Percentiles rank a stretch among this genome's conserved stretches.
Conservation (phyloP, 495 filamentous ascomycete species). For the Achaetomiella virescens region DNA sequence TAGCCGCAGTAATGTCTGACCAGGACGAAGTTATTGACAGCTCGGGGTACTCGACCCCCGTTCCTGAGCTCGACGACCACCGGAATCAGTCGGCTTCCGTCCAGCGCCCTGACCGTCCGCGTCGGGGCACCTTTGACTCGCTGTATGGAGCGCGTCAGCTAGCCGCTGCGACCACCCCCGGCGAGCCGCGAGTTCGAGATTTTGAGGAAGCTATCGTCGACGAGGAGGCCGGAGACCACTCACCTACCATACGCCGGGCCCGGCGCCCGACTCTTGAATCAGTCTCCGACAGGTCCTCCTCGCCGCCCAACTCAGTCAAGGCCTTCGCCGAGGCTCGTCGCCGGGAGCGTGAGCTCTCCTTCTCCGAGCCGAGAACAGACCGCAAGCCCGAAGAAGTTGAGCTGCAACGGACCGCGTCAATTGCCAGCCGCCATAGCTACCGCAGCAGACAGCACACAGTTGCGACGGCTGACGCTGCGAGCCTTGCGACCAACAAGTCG, state of each 20-base stretch:
- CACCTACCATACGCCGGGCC: constrained; percentile 32
- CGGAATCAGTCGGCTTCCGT: constrained; percentile 68
- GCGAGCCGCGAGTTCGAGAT: constrained; percentile 36
- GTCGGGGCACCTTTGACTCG: constrained; percentile 53
- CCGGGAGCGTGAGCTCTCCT: constrained; percentile 50
- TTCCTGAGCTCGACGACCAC: constrained; percentile 89
- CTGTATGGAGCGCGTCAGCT: constrained; percentile 43
- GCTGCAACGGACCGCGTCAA: constrained; percentile 66
- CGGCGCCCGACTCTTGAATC: constrained; percentile 45
- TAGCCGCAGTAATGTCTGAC: constrained; percentile 49
- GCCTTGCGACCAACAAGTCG: constrained; percentile 46
- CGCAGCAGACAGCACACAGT: constrained; percentile 43
- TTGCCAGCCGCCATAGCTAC: constrained; percentile 52
- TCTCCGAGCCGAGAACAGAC: constrained; percentile 35
- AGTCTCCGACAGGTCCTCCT: constrained; percentile 55
- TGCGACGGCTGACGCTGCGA: constrained; percentile 38
- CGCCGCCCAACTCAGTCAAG: constrained; percentile 94
- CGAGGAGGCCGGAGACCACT: constrained; percentile 54
- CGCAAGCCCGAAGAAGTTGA: constrained; percentile 49
- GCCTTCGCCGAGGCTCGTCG: constrained; percentile 80
- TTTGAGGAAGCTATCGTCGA: constrained; percentile 80
- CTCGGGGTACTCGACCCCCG: constrained; percentile 64
- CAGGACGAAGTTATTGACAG: constrained; percentile 42
- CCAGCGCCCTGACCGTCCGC: constrained; percentile 46
- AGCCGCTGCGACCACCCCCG: constrained; percentile 26